phyloP scores from a whole-genome alignment of 2,329 filamentous ascomycete species.

The Xylaria sp. region DNA sequence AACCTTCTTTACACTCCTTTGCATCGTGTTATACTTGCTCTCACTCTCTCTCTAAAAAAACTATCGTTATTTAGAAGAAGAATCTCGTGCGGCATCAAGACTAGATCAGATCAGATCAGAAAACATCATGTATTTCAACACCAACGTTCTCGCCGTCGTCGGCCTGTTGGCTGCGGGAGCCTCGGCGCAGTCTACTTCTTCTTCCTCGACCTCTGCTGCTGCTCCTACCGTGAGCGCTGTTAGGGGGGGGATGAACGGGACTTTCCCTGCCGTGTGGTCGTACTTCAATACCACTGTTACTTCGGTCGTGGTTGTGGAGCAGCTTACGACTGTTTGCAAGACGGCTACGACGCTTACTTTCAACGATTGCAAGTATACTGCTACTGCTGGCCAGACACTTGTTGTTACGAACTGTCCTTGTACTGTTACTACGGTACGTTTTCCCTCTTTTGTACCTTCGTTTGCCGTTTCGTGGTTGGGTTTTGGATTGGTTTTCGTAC shows the following conservation, averaged over 20 bases:
- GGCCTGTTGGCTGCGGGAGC: slow-evolving; percentile 40
- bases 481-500: background rate
- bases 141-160: slow-evolving; percentile 40
- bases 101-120: slow-evolving; percentile 31
- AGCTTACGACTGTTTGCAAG: slow-evolving; percentile 53
- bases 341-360: slow-evolving; percentile 64
- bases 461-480: background rate
- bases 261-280: slow-evolving; percentile 39
- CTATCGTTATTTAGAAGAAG: background rate
- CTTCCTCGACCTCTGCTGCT: slow-evolving; percentile 4
- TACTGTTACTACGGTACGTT: slow-evolving; percentile 53
- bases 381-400: slow-evolving; percentile 65
- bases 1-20: slow-evolving; percentile 18
- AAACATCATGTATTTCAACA: slow-evolving; percentile 52
- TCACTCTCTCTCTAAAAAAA: background rate
- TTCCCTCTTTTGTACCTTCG: background rate
- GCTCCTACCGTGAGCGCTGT: slow-evolving; percentile 10
- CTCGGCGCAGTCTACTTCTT: slow-evolving; percentile 8
- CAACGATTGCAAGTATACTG: slow-evolving; percentile 63
- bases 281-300: slow-evolving; percentile 48
- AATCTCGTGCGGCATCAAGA: slow-evolving; percentile 19
- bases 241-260: slow-evolving; percentile 20
- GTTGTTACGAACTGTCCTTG: slow-evolving; percentile 67
- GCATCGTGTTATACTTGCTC: slow-evolving; percentile 12
- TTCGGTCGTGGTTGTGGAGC: slow-evolving; percentile 42